Conservation (phyloP, 345 rosid species). For the Brassica cretica region DNA sequence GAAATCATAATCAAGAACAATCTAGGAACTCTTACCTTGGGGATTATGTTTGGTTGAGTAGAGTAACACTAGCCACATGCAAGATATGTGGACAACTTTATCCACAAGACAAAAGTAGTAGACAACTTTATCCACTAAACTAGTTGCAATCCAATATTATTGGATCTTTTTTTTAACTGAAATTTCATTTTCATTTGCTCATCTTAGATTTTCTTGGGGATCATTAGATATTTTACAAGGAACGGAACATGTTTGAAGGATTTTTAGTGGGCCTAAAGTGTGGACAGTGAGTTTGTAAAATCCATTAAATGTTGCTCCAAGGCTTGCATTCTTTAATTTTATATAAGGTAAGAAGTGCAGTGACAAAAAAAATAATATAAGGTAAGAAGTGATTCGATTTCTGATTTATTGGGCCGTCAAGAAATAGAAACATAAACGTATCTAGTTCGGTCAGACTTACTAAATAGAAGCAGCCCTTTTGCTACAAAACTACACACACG, state of each 20-base stretch:
- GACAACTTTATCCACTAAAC: slow-evolving; percentile 32
- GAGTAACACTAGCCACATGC: slow-evolving; percentile 12
- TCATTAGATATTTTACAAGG: slow-evolving; percentile 13
- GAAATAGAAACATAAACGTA: neutral
- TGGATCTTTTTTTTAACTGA: slow-evolving; percentile 1
- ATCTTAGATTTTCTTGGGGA: slow-evolving; percentile 3
- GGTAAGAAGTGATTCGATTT: neutral
- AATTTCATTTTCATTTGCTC: slow-evolving; percentile 3
- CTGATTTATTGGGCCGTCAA: neutral
- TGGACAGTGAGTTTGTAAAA: neutral
- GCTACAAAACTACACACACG: neutral
- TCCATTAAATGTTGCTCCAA: too few relatives aligned
- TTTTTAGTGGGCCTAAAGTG: slow-evolving; percentile 12
- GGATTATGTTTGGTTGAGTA: neutral
- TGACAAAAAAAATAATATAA: neutral
- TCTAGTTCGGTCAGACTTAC: neutral
- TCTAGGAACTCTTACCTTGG: slow-evolving; percentile 6
- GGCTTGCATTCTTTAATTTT: too few relatives aligned
- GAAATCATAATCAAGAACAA: slow-evolving; percentile 5
- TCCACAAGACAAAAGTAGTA: slow-evolving; percentile 16
- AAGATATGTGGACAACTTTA: neutral
- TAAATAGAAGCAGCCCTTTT: neutral
- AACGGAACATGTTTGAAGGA: neutral
- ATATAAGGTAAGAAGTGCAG: too few relatives aligned
- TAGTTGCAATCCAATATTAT: slow-evolving; percentile 22